phyloP scores from a whole-genome alignment of 441 rosid genomes.

The Adansonia madagascariensis region DNA sequence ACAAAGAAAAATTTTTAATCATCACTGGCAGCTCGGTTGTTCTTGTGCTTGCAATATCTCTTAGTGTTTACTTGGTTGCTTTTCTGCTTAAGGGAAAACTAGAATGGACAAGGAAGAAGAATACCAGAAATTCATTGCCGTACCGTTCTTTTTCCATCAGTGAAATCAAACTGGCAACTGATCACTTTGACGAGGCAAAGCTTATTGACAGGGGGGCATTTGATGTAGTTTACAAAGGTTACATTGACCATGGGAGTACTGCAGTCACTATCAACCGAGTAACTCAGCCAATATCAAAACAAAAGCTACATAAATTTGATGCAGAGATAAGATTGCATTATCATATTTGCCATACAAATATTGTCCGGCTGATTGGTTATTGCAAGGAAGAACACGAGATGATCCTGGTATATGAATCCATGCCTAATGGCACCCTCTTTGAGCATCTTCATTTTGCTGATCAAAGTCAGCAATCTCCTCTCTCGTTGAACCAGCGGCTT shows the following conservation, averaged over 20 bases:
- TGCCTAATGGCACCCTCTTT: constrained; percentile 80
- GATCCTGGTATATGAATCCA: constrained; percentile 81
- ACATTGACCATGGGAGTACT: constrained; percentile 48
- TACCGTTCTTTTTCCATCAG: constrained; percentile 3
- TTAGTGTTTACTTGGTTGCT: constrained; percentile 37
- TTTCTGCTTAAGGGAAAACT: not conserved
- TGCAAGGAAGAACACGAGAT: constrained; percentile 67
- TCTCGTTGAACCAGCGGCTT: constrained; percentile 72
- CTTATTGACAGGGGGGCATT: not conserved
- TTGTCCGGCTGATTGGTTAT: constrained; percentile 80
- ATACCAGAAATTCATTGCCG: not conserved
- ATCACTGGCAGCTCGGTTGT: constrained; percentile 18
- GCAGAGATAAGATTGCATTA: constrained; percentile 69
- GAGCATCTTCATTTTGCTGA: constrained; percentile 56
- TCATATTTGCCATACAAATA: constrained; percentile 76
- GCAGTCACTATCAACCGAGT: constrained; percentile 74
- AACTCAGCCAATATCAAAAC: constrained; percentile 46
- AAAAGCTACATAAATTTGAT: constrained; percentile 53
- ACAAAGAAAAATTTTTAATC: not conserved
- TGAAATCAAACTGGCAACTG: constrained; percentile 14
- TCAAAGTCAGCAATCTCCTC: constrained; percentile 36
- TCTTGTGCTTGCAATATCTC: constrained; percentile 44
- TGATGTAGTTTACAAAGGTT: constrained; percentile 24
- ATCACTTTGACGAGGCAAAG: constrained; percentile 10
- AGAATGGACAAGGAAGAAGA: constrained; percentile 8